phyloP scores from a whole-genome alignment of 2,329 filamentous ascomycete genomes.

The Alternaria gansuensis region DNA sequence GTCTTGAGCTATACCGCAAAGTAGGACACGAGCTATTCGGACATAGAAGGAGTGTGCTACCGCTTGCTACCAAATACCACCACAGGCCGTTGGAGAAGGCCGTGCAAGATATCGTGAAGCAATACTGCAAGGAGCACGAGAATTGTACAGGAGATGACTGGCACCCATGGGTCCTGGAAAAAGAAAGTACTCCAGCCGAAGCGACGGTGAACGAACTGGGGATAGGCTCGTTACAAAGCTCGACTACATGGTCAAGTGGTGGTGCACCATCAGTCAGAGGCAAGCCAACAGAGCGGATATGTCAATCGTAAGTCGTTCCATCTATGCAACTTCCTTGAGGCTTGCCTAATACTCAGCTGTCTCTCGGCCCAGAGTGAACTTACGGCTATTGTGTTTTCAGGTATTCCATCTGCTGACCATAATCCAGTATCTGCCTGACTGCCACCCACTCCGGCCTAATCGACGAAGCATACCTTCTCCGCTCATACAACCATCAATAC shows the following conservation, averaged over 20 bases:
- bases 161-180: slow-evolving; percentile 53
- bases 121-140: slow-evolving; percentile 56
- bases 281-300: slow-evolving; percentile 46
- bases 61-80: slow-evolving; percentile 60
- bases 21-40: slow-evolving; percentile 61
- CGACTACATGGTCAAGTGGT: slow-evolving; percentile 34
- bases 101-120: slow-evolving; percentile 56
- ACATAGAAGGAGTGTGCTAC: slow-evolving; percentile 54
- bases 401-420: slow-evolving; percentile 8
- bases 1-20: slow-evolving; percentile 57
- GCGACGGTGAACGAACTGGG: neutral
- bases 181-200: slow-evolving; percentile 4
- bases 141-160: slow-evolving; percentile 57
- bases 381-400: neutral
- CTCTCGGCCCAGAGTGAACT: neutral
- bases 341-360: neutral
- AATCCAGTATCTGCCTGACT: slow-evolving; percentile 56
- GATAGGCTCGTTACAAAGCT: slow-evolving; percentile 24
- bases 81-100: slow-evolving; percentile 60
- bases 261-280: slow-evolving; percentile 12
- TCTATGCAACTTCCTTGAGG: neutral
- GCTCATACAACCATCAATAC: slow-evolving; percentile 60
- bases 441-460: slow-evolving; percentile 59
- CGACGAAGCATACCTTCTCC: slow-evolving; percentile 59
- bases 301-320: slow-evolving; percentile 47